These are phyloP conservation scores for Bacidia rubella DNA, from an alignment of 495 filamentous ascomycete species.

Conservation along the genomic window DNA sequence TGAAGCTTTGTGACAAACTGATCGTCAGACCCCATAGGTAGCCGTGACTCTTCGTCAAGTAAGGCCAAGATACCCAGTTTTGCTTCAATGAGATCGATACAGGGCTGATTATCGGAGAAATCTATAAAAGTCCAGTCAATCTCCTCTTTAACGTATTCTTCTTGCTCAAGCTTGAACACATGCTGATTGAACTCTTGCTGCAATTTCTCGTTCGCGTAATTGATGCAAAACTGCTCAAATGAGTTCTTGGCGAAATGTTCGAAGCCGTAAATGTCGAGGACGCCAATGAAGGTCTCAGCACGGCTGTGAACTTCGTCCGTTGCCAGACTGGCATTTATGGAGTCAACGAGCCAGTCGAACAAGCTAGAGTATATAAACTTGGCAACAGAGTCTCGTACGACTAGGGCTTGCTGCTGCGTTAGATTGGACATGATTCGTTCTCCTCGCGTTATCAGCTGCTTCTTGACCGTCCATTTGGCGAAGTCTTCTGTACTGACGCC, in stretches of 20 bases:
- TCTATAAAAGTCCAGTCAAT: slow-evolving; percentile 99
- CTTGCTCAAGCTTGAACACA: slow-evolving; percentile 99
- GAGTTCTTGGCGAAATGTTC: slow-evolving; percentile 99
- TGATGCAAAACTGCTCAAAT: slow-evolving; percentile 99
- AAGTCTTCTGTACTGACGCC: slow-evolving; percentile 81
- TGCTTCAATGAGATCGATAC: slow-evolving; percentile 96
- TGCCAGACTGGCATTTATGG: slow-evolving; percentile 80
- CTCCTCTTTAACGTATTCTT: slow-evolving; percentile 91
- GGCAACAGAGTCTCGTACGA: slow-evolving; percentile 93
- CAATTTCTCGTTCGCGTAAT: slow-evolving; percentile 98
- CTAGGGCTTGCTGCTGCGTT: slow-evolving; percentile 82
- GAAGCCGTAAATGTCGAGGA: slow-evolving; percentile 99
- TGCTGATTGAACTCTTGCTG: slow-evolving; percentile 99
- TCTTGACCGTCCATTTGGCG: slow-evolving; percentile 98
- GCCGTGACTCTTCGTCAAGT: slow-evolving; percentile 87
- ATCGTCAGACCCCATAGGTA: slow-evolving; percentile 96
- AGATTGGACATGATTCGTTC: slow-evolving; percentile 97
- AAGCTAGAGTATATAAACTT: slow-evolving; percentile 98
- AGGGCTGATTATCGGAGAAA: slow-evolving; percentile 99
- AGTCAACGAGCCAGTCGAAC: slow-evolving; percentile 97
- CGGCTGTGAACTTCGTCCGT: slow-evolving; percentile 73
- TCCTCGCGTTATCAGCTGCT: slow-evolving; percentile 89
- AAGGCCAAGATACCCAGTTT: slow-evolving; percentile 88
- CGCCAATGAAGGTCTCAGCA: slow-evolving; percentile 90
- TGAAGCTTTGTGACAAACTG: slow-evolving; percentile 97